A percentile compares a stretch with the other conserved stretches of the same genome.
Conservation (phyloP, 768 basidiomycete species). For the Tephrocybe sp. region DNA sequence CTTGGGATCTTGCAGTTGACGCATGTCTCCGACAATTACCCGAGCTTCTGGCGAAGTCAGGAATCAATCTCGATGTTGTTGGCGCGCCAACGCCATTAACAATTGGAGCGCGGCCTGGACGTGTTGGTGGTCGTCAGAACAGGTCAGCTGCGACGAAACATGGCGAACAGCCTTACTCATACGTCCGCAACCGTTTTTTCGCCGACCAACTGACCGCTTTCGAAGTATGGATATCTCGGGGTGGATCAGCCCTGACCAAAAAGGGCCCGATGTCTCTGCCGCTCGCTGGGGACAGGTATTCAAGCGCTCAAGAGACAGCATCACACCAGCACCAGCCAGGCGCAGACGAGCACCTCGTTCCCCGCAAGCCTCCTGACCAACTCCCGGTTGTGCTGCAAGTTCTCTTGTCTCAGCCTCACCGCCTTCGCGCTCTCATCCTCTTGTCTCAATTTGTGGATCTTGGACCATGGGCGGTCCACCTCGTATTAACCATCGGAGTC, state of each 20-base stretch:
- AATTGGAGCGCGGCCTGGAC: slow-evolving; percentile 35
- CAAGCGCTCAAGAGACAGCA: slow-evolving; percentile 9
- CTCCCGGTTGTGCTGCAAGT: slow-evolving; percentile 98
- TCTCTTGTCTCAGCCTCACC: slow-evolving; percentile 92
- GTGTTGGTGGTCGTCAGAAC: slow-evolving; percentile 32
- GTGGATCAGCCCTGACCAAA: slow-evolving; percentile 80
- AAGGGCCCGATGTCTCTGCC: slow-evolving; percentile 76
- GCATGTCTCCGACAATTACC: slow-evolving; percentile 93
- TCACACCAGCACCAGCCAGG: slow-evolving; percentile 20
- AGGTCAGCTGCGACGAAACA: slow-evolving; percentile 19
- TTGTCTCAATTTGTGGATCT: slow-evolving; percentile 97
- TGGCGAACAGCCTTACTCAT: slow-evolving; percentile 56
- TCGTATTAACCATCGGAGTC: slow-evolving; percentile 94
- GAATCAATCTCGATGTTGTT: slow-evolving; percentile 20
- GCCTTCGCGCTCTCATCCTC: slow-evolving; percentile 91
- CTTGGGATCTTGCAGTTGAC: slow-evolving; percentile 98
- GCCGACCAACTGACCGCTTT: slow-evolving; percentile 96
- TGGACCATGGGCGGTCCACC: slow-evolving; percentile 97
- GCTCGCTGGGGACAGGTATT: slow-evolving; percentile 33
- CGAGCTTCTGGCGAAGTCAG: slow-evolving; percentile 55
- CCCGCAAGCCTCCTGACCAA: slow-evolving; percentile 93
- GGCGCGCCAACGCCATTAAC: slow-evolving; percentile 22
- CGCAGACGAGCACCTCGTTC: slow-evolving; percentile 54
- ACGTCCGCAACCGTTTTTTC: slow-evolving; percentile 90
- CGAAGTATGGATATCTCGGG: slow-evolving; percentile 96